A percentile compares a stretch with the other conserved stretches of the same genome.
Evolutionary conservation across 192 early-diverging fungal genomes (phyloP).

Genomic region (Obelidium mucronatum): DNA sequence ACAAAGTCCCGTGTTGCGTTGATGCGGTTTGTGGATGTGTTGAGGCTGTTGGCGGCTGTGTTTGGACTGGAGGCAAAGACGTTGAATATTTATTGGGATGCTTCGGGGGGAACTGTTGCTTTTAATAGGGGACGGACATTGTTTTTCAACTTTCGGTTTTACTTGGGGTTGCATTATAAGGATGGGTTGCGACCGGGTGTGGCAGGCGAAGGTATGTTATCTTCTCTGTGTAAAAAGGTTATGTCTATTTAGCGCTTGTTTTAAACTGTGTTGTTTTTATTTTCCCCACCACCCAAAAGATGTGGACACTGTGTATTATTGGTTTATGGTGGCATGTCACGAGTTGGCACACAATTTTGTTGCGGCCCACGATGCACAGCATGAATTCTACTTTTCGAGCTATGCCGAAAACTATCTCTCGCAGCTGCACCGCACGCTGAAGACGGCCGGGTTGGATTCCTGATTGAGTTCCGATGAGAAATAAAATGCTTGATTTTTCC

Average conservation of each 20-base stretch:
- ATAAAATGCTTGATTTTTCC: too few species aligned
- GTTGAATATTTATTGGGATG: conserved; percentile 83
- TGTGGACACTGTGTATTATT: conserved; percentile 66
- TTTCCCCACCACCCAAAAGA: too few species aligned
- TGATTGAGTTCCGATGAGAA: too few species aligned
- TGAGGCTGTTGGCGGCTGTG: conserved; percentile 53
- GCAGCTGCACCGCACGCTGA: conserved; percentile 17
- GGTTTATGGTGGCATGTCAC: conserved; percentile 87
- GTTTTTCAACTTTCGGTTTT: conserved; percentile 88
- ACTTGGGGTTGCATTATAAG: conserved; percentile 70
- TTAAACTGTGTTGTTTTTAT: too few species aligned
- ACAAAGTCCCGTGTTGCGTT: conserved; percentile 11
- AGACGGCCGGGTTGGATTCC: conserved; percentile 13
- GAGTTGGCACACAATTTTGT: conserved; percentile 63
- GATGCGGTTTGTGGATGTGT: conserved; percentile 42
- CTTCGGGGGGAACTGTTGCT: conserved; percentile 72
- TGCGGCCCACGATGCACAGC: conserved; percentile 69
- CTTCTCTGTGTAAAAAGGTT: too few species aligned
- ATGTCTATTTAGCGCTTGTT: too few species aligned
- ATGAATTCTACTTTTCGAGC: conserved; percentile 83
- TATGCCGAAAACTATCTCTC: conserved; percentile 68
- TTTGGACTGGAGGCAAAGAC: conserved; percentile 66
- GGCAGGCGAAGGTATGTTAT: background rate
- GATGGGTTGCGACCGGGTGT: conserved; percentile 14
- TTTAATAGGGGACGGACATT: conserved; percentile 79